Conservation (phyloP, 768 basidiomycete genomes). For the Termitomyces sp. region DNA sequence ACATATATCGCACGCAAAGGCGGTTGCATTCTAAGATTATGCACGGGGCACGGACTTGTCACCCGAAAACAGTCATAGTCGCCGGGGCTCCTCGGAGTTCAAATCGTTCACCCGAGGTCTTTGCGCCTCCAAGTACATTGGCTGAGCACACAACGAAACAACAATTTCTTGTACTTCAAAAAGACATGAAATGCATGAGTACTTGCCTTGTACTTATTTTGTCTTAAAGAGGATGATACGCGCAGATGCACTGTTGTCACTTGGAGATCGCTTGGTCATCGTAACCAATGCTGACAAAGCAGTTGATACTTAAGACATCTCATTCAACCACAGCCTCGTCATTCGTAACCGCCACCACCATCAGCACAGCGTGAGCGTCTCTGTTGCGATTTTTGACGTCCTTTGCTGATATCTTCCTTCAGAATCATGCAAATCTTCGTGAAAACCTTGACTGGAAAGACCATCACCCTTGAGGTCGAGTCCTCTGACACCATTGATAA, state of each 20-base stretch:
- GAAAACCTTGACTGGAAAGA: slow-evolving; percentile 14
- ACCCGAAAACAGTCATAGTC: background rate
- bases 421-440: slow-evolving; percentile 17
- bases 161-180: no score
- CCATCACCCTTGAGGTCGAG: slow-evolving; percentile 9
- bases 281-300: slow-evolving; percentile 11
- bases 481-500: slow-evolving; percentile 8
- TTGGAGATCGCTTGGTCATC: background rate
- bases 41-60: no score
- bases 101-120: background rate
- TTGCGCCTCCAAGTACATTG: background rate
- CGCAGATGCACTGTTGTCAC: no score
- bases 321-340: background rate
- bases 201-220: no score
- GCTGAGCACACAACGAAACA: no score
- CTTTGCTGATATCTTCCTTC: background rate
- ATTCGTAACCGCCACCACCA: slow-evolving; percentile 10
- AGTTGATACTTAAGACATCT: slow-evolving; percentile 9
- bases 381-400: no score
- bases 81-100: background rate
- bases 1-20: background rate
- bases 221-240: no score
- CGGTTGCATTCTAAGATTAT: background rate
- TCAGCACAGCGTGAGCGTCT: background rate
- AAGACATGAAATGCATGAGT: no score